Evolutionary conservation across 805 yeast species (phyloP), one percentile per base, ranked within the genome.

Genomic region (Candida namnaoensis): DNA sequence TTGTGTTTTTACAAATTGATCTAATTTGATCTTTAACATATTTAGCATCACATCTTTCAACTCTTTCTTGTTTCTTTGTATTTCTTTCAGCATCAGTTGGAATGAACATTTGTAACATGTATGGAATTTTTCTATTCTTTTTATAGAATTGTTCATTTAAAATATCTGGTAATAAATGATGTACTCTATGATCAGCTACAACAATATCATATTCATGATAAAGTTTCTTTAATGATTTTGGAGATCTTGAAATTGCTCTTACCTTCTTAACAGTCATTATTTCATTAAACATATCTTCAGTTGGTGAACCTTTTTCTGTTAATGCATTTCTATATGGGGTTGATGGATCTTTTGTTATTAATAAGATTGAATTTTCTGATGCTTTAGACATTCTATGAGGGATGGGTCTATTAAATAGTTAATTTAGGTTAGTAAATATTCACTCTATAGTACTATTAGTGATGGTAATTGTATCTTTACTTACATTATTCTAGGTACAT

Each of bases 301-400:
- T 80, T 2, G 73, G 68, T 1, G 77, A 65, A 14, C 68, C 76
- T 43, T 71, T 69, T 27, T 61, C 63, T 7, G 68, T 64, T 5
- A 84, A 56, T 5, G 70, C 66, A 10, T 65, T 66, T 32, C 78
- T 65, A 51, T 77, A 84, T 7, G 69, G 66, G 5, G 73, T 65
- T 5, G 81, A 74, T 1, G 91, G 90, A 53, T 86, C 93, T 47
- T 82, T 84, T 8, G 91, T 82, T 12, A 87, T 69, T 15, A 87
- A 64, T 5, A 84, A 55, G 5, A 83, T 70, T 23, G 76, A 64
- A 39, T 72, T 64, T 19, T 72, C 71, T 19, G 70, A 69, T 3
- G 76, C 56, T 42, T 66, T 68, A 40, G 70, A 72, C 42, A 82
- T 57, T 47, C 74, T 70, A 47, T 72, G 64, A 0, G 75, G 68